Evolutionary conservation across 345 rosid genomes (phyloP).

Genomic region (Brassica juncea): DNA sequence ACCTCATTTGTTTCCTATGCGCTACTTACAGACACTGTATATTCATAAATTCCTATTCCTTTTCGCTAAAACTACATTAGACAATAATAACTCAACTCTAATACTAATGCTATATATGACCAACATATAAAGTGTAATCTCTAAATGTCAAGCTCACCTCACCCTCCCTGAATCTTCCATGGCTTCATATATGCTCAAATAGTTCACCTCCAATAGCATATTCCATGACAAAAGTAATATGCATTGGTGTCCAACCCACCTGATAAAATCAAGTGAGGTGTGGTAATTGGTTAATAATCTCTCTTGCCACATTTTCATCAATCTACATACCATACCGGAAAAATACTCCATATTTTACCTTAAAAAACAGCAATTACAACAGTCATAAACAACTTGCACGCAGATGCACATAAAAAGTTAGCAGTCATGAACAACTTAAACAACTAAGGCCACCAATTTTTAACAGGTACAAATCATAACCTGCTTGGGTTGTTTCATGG

Average conservation of each 20-base stretch:
- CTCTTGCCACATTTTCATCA: neutral
- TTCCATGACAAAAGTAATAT: conserved; percentile 67
- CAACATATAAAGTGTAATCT: neutral
- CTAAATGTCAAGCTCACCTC: conserved; percentile 43
- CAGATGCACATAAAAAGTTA: neutral
- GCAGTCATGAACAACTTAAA: no score
- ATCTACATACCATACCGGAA: neutral
- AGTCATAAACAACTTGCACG: neutral
- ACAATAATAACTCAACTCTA: no score
- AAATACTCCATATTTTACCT: neutral
- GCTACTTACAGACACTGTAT: no score
- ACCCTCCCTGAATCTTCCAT: conserved; percentile 67
- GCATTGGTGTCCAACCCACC: conserved; percentile 64
- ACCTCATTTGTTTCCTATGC: no score
- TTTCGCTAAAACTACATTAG: no score
- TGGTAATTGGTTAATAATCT: neutral
- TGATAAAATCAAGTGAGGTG: conserved; percentile 24
- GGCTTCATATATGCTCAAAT: conserved; percentile 60
- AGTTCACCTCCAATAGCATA: conserved; percentile 73
- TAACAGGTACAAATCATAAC: no score
- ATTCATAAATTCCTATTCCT: no score
- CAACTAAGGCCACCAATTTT: no score
- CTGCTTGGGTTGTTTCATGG: no score
- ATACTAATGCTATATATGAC: no score
- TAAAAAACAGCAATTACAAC: no score